Evolutionary conservation across 2,329 filamentous ascomycete species (phyloP), one percentile per base, ranked within the genome.

Genomic region (Talaromyces sp.): DNA sequence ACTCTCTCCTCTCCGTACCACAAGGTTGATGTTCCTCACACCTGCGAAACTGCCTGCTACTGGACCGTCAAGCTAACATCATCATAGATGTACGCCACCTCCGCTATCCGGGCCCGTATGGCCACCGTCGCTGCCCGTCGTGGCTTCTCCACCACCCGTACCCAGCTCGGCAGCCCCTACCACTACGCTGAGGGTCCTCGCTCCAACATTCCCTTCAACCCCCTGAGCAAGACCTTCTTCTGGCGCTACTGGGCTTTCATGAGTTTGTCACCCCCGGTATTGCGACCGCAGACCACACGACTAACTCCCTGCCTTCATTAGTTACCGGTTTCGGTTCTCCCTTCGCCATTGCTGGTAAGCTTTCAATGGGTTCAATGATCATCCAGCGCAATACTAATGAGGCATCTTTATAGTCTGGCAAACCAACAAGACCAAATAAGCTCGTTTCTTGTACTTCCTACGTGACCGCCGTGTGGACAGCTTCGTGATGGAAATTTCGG

Each of bases 151-250:
- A 86, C 90, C 71, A 95, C 93, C 75, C 90, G 90, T 71, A 79
- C 88, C 74, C 91, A 90, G 76, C 80, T 96, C 74, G 85, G 82
- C 68, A 95, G 90, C 74, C 92, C 92, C 61, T 97, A 96, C 87
- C 94, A 99, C 84, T 99, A 99, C 82, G 88, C 93, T 67, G 93
- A 97, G 82, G 94, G 93, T 63, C 90, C 93, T 71, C 89, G 91
- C 78, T 87, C 84, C 82, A 97, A 97, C 85, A 79, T 99, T 64
- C 94, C 94, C 64, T 99, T 99, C 86, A 96, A 99, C 84, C 89
- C 94, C 65, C 83, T 90, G 80, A 93, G 87, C 73, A 90, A 86
- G 79, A 89, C 83, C 80, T 99, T 99, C 75, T 84, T 80, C 63
- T 58, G 90, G 66, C 83, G 87, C 78, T 99, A 89, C 86, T 95